Base-by-base conservation (phyloP, 2,329 filamentous ascomycete species). In the Ophiocordyceps camponoti-leonardi region DNA sequence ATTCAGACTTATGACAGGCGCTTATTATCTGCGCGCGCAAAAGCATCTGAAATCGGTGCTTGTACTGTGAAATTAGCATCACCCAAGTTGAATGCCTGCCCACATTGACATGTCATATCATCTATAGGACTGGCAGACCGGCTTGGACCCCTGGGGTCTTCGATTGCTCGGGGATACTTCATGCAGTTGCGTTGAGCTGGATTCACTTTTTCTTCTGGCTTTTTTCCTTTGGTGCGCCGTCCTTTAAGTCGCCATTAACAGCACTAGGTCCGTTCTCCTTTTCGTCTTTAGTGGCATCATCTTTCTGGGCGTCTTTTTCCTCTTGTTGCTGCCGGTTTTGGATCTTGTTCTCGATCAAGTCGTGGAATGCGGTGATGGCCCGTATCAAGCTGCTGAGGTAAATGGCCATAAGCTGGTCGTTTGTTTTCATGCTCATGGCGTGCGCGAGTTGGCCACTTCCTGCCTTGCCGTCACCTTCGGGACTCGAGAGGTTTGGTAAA, bases 311-410 rank as follows among this genome's bases (percentile, higher is more conserved):
- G 55, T 96, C 90, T 67, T 90, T 90, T 59, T 98, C 92, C 60
- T 96, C 92, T 58, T 93, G 84, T 63, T 93, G 86, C 67, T 96
- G 88, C 62, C 90, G 78, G 68, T 98, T 98, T 70, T 96, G 90
- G 54, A 96, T 95, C 76, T 98, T 98, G 72, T 98, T 98, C 71
- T 98, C 92, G 53, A 98, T 98, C 54, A 98, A 69, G 61, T 98
- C 92, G 64, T 98, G 92, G 81, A 96, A 98, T 8, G 92, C 92
- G 13, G 92, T 96, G 59, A 98, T 98, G 47, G 92, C 92, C 49
- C 92, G 78, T 66, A 98, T 96, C 69, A 96, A 69, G 68, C 86
- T 94, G 67, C 86, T 94, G 46, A 98, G 73, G 66, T 98, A 98
- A 62, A 98, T 96, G 45, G 88, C 80, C 85, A 98, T 95, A 52